Conservation (phyloP, 2,329 filamentous ascomycete species). For the Boeremia lycopersici region DNA sequence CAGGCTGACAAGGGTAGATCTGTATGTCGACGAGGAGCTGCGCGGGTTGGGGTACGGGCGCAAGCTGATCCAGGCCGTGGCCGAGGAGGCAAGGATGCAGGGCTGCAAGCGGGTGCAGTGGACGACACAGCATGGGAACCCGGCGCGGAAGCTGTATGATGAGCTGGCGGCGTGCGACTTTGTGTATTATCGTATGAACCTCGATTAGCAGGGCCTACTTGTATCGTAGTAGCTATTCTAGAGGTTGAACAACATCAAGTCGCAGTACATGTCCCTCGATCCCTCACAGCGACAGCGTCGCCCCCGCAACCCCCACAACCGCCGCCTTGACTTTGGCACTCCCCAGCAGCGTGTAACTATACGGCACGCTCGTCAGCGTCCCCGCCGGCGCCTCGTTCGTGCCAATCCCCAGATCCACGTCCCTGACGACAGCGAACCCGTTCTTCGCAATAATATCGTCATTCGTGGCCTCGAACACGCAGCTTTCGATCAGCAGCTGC, state of each 20-base stretch:
- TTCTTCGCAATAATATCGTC: conserved; percentile 32
- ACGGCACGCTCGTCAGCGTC: conserved; percentile 24
- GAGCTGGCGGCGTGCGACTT: conserved; percentile 10
- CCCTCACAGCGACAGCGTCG: neutral
- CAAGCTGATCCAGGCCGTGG: conserved; percentile 13
- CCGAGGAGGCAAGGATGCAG: conserved; percentile 5
- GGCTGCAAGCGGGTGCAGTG: conserved; percentile 15
- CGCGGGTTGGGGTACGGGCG: conserved; percentile 15
- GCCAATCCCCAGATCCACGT: conserved; percentile 37
- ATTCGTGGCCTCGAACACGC: conserved; percentile 33
- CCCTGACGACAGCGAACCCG: conserved; percentile 36
- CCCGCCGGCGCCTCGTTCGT: conserved; percentile 36
- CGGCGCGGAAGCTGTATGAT: conserved; percentile 19
- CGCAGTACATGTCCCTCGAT: too few species aligned
- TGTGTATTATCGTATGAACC: conserved; percentile 9
- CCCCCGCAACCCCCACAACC: conserved; percentile 35
- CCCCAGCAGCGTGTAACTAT: conserved; percentile 22
- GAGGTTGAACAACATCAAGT: too few species aligned
- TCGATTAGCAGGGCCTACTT: too few species aligned
- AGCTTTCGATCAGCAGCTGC: conserved; percentile 44
- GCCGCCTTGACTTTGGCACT: conserved; percentile 42
- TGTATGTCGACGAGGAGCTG: conserved; percentile 15
- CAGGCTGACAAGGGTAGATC: neutral
- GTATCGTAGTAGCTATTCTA: too few species aligned
- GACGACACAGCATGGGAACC: conserved; percentile 16